Evolutionary conservation across 1,139 yeast species (phyloP).

Genomic region (Magnusiomyces paraingens): DNA sequence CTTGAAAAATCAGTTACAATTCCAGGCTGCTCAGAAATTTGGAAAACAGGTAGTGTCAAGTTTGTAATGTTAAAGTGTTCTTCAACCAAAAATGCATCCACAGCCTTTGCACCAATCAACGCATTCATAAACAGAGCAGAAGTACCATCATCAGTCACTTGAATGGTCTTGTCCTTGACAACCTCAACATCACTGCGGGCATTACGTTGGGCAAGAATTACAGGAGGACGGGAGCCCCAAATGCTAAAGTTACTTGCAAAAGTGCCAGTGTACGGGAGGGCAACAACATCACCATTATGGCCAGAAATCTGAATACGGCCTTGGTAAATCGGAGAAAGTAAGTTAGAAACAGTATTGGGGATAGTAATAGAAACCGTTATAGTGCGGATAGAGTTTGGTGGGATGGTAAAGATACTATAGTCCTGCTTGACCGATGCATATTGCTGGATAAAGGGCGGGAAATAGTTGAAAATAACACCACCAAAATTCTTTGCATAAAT

Average conservation of each 20-base stretch:
- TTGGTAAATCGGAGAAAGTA: neutral
- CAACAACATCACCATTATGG: constrained; percentile 16
- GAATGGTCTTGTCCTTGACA: neutral
- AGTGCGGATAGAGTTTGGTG: neutral
- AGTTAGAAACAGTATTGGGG: neutral
- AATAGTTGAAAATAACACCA: constrained; percentile 7
- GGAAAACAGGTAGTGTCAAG: neutral
- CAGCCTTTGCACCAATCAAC: neutral
- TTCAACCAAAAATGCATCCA: constrained; percentile 1
- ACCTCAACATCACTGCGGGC: neutral
- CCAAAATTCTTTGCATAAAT: constrained; percentile 6
- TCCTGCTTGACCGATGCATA: neutral
- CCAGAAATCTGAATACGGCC: constrained; percentile 14
- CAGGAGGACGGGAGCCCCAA: neutral
- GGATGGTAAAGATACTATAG: neutral
- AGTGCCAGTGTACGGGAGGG: constrained; percentile 22
- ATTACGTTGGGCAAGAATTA: neutral
- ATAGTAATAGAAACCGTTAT: neutral
- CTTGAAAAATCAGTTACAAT: neutral
- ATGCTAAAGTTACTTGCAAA: neutral
- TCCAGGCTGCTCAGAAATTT: neutral
- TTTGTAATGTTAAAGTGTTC: neutral
- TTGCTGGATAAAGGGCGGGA: constrained; percentile 15
- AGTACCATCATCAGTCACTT: neutral
- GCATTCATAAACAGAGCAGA: neutral